A percentile compares a stretch with the other conserved stretches of the same genome.
Evolutionary conservation across 1,139 yeast species (phyloP).

Genomic region (Torulaspora globosa): DNA sequence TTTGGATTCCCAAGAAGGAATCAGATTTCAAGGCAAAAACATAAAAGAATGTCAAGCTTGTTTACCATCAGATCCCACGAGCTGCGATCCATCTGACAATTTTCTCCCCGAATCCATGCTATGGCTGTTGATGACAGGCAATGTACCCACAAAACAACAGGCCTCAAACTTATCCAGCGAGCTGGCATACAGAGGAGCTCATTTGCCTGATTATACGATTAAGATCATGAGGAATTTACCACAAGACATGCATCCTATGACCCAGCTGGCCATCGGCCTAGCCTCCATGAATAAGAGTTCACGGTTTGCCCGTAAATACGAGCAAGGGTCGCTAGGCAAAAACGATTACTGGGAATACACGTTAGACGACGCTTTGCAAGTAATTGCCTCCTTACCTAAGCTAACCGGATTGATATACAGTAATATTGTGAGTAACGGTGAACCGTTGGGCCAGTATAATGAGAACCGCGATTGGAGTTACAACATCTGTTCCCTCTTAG

Average conservation of each 20-base stretch:
- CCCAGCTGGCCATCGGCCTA: conserved; percentile 90
- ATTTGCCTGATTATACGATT: conserved; percentile 79
- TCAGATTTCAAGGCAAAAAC: conserved; percentile 51
- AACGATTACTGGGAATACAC: conserved; percentile 89
- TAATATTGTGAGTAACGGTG: conserved; percentile 83
- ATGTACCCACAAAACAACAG: conserved; percentile 75
- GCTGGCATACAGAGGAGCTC: conserved; percentile 75
- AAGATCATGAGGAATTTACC: conserved; percentile 82
- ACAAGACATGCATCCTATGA: conserved; percentile 91
- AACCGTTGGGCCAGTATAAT: conserved; percentile 62
- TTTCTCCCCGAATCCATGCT: conserved; percentile 85
- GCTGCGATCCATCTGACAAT: conserved; percentile 40
- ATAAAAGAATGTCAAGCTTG: conserved; percentile 48
- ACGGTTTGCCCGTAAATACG: conserved; percentile 86
- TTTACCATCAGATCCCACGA: conserved; percentile 42
- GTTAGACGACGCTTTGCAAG: conserved; percentile 82
- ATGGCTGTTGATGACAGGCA: conserved; percentile 90
- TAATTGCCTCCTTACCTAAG: conserved; percentile 87
- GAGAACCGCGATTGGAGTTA: conserved; percentile 79
- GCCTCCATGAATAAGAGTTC: conserved; percentile 90
- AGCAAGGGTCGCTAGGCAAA: conserved; percentile 73
- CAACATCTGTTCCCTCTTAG: conserved; percentile 77
- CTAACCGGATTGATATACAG: conserved; percentile 93
- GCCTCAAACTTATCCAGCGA: conserved; percentile 73
- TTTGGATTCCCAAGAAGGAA: conserved; percentile 51